A percentile compares a stretch with the other conserved stretches of the same genome.
Conservation (phyloP, 306 rosid species). For the Prunus mume region DNA sequence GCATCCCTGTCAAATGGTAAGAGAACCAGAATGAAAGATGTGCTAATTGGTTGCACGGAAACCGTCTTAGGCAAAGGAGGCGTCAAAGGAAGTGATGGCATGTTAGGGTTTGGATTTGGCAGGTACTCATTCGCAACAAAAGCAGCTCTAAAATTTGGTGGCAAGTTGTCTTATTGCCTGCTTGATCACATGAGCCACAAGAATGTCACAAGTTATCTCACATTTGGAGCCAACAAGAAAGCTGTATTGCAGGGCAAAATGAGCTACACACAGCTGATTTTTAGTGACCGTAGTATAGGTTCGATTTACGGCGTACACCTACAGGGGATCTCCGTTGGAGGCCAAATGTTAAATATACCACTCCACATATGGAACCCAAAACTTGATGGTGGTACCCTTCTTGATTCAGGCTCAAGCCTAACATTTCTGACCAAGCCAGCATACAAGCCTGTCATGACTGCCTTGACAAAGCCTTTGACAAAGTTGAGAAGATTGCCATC, state of each 20-base stretch:
- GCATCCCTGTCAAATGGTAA: conserved; percentile 41
- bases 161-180: conserved; percentile 73
- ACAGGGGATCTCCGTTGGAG: conserved; percentile 46
- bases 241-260: not conserved
- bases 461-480: conserved; percentile 18
- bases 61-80: conserved; percentile 11
- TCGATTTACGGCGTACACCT: conserved; percentile 50
- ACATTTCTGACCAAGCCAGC: conserved; percentile 39
- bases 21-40: conserved; percentile 30
- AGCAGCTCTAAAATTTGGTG: conserved; percentile 38
- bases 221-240: conserved; percentile 34
- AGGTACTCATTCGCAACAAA: conserved; percentile 39
- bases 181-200: conserved; percentile 62
- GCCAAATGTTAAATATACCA: conserved; percentile 45
- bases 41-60: conserved; percentile 68
- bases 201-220: conserved; percentile 44
- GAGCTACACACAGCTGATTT: conserved; percentile 35
- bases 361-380: conserved; percentile 39
- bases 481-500: not conserved
- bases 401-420: conserved; percentile 73
- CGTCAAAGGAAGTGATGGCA: conserved; percentile 49
- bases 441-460: conserved; percentile 32
- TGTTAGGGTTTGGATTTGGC: conserved; percentile 59
- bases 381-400: conserved; percentile 48
- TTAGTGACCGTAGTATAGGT: not conserved